Evolutionary conservation across 768 basidiomycete genomes (phyloP).

Genomic region (Mrakia blollopis): DNA sequence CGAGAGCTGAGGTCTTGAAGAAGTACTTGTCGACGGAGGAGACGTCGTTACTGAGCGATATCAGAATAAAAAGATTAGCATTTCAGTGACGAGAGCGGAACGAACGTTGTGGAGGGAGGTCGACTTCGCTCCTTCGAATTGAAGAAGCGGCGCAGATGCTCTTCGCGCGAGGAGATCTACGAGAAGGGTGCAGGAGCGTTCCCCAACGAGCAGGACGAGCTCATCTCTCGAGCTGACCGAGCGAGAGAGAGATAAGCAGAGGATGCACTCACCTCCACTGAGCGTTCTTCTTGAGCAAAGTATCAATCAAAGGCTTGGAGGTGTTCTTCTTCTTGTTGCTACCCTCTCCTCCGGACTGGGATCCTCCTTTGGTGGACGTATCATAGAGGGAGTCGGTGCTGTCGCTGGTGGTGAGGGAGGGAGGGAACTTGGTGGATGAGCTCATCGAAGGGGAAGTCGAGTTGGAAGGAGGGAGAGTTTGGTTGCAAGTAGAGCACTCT

Average conservation of each 20-base stretch:
- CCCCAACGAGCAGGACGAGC: neutral
- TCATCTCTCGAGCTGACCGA: neutral
- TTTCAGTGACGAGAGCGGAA: neutral
- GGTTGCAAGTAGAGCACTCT: neutral
- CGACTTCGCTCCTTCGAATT: neutral
- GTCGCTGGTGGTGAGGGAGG: neutral
- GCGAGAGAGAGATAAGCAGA: neutral
- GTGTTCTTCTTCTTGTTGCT: neutral
- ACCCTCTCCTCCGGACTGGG: neutral
- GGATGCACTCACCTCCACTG: slow-evolving; percentile 11
- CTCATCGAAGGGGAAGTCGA: neutral
- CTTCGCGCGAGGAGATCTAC: no score
- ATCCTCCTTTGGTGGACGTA: neutral
- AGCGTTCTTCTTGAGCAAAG: slow-evolving; percentile 22
- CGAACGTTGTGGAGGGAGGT: neutral
- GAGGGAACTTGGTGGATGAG: neutral
- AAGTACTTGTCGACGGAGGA: slow-evolving; percentile 22
- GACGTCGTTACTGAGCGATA: slow-evolving; percentile 31
- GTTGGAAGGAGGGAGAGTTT: neutral
- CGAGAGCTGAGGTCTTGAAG: slow-evolving; percentile 30
- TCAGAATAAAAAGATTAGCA: no score
- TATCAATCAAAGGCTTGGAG: slow-evolving; percentile 17
- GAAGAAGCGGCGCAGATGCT: no score
- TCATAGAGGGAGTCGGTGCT: neutral
- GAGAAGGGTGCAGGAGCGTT: neutral